Base-by-base conservation (phyloP, 1,284 basidiomycete genomes). In the Pholiota adiposa region DNA sequence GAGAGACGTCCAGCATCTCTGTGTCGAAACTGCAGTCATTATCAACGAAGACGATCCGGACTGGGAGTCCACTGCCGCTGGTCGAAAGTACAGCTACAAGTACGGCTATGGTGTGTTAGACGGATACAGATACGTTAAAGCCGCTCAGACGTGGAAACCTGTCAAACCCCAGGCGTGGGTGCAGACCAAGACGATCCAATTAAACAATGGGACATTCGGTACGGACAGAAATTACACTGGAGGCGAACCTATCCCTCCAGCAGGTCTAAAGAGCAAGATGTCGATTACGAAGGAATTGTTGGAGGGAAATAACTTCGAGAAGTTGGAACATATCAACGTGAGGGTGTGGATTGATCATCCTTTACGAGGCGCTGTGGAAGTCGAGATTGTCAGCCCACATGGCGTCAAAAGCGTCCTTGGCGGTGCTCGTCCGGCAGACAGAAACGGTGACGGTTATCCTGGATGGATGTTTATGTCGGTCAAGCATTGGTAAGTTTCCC, bases 391-490 rank as follows among this genome's bases (percentile, higher is more conserved):
- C 16, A 97, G 94, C 70, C 97, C 97, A 0, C 87, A 87, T 59
- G 94, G 95, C 6, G 83, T 98, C 64, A 90, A 82, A 70, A 97
- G 94, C 70, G 81, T 98, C 8, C 77, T 99, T 40, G 96, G 92
- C 21, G 85, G 87, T 11, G 82, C 82, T 53, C 85, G 97, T 59
- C 74, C 81, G 33, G 83, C 82, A 40, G 97, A 99, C 72, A 74
- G 77, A 49, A 90, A 86, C 12, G 73, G 70, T 3, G 83, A 81
- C 9, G 97, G 97, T 4, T 97, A 86, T 73, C 87, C 88, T 25
- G 96, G 95, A 0, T 99, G 97, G 97, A 91, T 87, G 19, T 99
- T 99, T 73, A 99, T 98, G 96, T 88, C 89, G 23, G 87, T 99
- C 58, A 99, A 99, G 76, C 97, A 99, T 73, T 99, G 97, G 97